Conservation (phyloP, 371 early-diverging fungal species). For the Apophysomyces sp. region DNA sequence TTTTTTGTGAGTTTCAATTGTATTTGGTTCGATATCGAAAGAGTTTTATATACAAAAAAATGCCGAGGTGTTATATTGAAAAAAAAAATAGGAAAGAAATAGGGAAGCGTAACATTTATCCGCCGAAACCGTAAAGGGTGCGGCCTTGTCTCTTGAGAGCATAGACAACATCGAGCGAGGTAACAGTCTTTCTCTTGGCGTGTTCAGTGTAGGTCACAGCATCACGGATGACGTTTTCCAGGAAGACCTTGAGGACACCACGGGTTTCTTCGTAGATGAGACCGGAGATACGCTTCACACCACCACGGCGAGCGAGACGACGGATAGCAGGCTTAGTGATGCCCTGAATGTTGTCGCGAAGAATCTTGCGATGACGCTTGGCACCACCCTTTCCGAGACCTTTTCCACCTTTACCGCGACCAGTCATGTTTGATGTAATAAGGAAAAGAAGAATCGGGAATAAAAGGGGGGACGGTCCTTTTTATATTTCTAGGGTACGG, state of each 20-base stretch:
- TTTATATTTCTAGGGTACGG: constrained; percentile 8
- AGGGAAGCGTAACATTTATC: constrained; percentile 17
- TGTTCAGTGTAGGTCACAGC: constrained; percentile 99
- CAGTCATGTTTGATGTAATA: constrained; percentile 67
- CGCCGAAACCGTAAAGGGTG: constrained; percentile 69
- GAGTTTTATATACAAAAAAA: neutral
- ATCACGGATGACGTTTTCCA: constrained; percentile 97
- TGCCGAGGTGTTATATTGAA: neutral
- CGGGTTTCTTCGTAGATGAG: constrained; percentile 99
- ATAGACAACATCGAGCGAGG: constrained; percentile 90
- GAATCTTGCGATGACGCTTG: constrained; percentile 99
- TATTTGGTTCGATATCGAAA: constrained; percentile 1
- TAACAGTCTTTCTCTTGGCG: constrained; percentile 99
- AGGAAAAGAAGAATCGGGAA: constrained; percentile 9
- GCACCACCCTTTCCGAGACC: constrained; percentile 97
- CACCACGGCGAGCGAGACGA: constrained; percentile 99
- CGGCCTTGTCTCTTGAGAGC: constrained; percentile 98
- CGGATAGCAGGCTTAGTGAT: constrained; percentile 99
- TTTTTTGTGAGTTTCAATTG: neutral
- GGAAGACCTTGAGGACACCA: constrained; percentile 95
- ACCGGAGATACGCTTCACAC: constrained; percentile 99
- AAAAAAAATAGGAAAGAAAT: constrained; percentile 1
- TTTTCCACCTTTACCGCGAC: constrained; percentile 98
- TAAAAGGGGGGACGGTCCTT: constrained; percentile 12
- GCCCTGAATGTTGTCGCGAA: constrained; percentile 98